Evolutionary conservation across 2,329 filamentous ascomycete genomes (phyloP), one percentile per base, ranked within the genome.

Genomic region (Talaromyces funiculosus): DNA sequence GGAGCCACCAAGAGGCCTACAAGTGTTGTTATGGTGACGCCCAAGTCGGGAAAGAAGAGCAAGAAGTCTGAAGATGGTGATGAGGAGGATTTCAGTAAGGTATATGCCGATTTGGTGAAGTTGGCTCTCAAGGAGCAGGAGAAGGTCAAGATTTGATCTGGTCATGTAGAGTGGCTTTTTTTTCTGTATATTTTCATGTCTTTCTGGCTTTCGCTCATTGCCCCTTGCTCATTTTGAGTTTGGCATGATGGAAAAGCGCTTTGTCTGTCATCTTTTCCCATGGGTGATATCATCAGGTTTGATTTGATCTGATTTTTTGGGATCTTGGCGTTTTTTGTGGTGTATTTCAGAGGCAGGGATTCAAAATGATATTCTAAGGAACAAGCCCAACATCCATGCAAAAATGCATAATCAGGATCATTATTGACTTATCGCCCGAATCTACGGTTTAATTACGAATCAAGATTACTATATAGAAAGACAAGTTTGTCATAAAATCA

Each of bases 1-100:
- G 92, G 92, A 63, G 90, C 88, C 76, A 99, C 94, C 54, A 99
- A 97, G 87, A 84, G 94, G 65, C 94, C 94, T 55, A 99, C 94
- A 37, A 95, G 90, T 75, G 94, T 99, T 59, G 91, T 97, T 69
- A 96, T 99, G 92, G 86, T 87, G 54, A 77, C 76, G 56, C 77
- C 78, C 53, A 81, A 81, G 68, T 77, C 79, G 29, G 75, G 76
- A 40, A 74, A 75, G 63, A 80, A 79, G 72, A 81, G 78, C 76
- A 74, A 75, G 63, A 80, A 79, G 71, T 80, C 78, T 76, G 81
- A 75, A 51, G 78, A 73, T 20, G 73, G 80, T 10, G 62, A 77
- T 65, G 53, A 60, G 24, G 62, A 63, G 51, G 80, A 79, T 61
- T 85, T 81, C 68, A 75, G 72, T 62, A 80, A 83, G 69, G 77